These are phyloP conservation scores for Aspergillus fischeri DNA, from an alignment of 2,329 filamentous ascomycete genomes.

Conservation along the genomic window DNA sequence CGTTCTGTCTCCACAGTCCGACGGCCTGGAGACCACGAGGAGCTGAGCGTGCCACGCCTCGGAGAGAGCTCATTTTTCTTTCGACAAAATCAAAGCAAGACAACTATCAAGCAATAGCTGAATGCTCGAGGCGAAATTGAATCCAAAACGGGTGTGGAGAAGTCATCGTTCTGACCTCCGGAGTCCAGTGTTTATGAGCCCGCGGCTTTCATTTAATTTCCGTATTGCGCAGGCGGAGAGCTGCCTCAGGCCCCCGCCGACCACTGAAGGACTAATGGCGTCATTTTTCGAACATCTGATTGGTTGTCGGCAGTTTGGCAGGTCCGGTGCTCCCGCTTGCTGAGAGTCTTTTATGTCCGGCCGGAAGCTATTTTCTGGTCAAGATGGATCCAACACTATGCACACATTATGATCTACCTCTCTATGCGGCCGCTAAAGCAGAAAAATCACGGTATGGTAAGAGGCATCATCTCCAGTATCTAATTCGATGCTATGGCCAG, in stretches of 20 bases:
- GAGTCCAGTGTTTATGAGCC: background rate
- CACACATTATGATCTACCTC: background rate
- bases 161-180: background rate
- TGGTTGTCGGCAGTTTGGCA: background rate
- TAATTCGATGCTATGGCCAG: background rate
- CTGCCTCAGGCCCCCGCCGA: background rate
- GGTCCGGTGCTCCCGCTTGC: background rate
- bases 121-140: background rate
- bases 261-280: slow-evolving; percentile 6
- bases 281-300: slow-evolving; percentile 7
- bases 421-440: background rate
- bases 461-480: background rate
- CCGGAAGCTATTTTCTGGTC: background rate
- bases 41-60: slow-evolving; percentile 12
- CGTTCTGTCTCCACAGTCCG: slow-evolving; percentile 7
- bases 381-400: background rate
- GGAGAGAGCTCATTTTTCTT: slow-evolving; percentile 16
- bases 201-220: background rate
- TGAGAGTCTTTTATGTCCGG: no score
- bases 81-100: background rate
- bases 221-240: background rate
- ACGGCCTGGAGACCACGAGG: slow-evolving; percentile 9
- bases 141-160: background rate
- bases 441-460: no score
- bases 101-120: background rate